phyloP scores from a whole-genome alignment of 2,329 filamentous ascomycete species.

The Fusarium chaquense region DNA sequence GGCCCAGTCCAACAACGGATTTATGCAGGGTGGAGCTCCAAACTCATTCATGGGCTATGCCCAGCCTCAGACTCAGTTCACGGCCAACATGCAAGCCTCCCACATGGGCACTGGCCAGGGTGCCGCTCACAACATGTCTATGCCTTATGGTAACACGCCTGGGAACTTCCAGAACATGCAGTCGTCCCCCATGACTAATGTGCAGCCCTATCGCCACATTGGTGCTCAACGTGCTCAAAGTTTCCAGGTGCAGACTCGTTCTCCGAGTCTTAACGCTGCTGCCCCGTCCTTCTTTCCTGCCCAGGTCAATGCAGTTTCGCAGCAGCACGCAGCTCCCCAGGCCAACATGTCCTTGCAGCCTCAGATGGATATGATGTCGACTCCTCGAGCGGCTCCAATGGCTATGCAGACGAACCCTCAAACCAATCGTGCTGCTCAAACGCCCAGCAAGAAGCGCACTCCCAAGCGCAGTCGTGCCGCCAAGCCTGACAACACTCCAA shows the following conservation, averaged over 20 bases:
- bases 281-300: neutral
- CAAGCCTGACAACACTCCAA: neutral
- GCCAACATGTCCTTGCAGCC: neutral
- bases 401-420: neutral
- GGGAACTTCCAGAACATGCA: neutral
- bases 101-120: neutral
- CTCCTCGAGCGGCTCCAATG: neutral
- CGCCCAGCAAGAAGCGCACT: neutral
- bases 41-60: neutral
- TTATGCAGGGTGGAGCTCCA: no score
- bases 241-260: neutral
- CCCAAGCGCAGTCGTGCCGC: neutral
- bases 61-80: neutral
- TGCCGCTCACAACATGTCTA: neutral
- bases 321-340: neutral
- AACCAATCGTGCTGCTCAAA: neutral
- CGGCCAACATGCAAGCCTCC: neutral
- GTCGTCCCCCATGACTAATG: neutral
- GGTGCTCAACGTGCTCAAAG: conserved; percentile 1
- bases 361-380: neutral
- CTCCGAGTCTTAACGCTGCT: neutral
- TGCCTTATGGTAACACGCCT: no score
- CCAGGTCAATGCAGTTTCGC: neutral
- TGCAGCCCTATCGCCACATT: neutral
- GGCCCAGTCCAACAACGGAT: neutral